These are phyloP conservation scores for Claviceps maximensis DNA, from an alignment of 2,329 filamentous ascomycete genomes.

Conservation along the genomic window DNA sequence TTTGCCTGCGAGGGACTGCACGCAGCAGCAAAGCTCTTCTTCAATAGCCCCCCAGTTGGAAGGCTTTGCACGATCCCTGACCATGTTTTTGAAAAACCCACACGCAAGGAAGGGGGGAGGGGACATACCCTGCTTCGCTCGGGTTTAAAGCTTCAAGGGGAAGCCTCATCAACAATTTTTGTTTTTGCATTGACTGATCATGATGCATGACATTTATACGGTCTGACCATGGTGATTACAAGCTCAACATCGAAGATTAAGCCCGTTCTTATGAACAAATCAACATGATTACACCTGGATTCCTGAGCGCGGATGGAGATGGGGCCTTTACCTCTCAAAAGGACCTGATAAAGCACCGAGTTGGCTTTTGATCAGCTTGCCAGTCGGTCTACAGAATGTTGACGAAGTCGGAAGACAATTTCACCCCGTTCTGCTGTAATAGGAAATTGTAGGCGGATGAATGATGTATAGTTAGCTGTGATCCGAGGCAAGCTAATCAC, in stretches of 20 bases:
- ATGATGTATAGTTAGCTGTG: neutral
- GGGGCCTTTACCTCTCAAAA: neutral
- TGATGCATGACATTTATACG: neutral
- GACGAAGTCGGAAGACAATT: neutral
- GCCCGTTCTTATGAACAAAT: neutral
- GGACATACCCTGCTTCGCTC: neutral
- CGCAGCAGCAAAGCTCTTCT: too few relatives aligned
- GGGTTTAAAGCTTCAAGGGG: neutral
- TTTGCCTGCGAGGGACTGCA: conserved; percentile 10
- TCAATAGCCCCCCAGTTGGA: conserved; percentile 37
- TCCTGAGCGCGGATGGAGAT: neutral
- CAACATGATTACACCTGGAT: neutral
- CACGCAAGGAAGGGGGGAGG: too few relatives aligned
- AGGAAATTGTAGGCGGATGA: conserved; percentile 1
- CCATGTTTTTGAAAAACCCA: conserved; percentile 1
- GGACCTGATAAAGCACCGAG: too few relatives aligned
- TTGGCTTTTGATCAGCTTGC: neutral
- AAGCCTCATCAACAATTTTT: neutral
- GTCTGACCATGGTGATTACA: neutral
- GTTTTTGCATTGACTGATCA: neutral
- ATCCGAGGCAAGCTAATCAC: neutral
- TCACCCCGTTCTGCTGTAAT: neutral
- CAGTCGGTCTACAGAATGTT: neutral
- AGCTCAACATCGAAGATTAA: neutral
- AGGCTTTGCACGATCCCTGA: conserved; percentile 17